Percentiles rank a stretch among this genome's conserved stretches.
phyloP scores from a whole-genome alignment of 306 rosid genomes.

The Prunus davidiana region DNA sequence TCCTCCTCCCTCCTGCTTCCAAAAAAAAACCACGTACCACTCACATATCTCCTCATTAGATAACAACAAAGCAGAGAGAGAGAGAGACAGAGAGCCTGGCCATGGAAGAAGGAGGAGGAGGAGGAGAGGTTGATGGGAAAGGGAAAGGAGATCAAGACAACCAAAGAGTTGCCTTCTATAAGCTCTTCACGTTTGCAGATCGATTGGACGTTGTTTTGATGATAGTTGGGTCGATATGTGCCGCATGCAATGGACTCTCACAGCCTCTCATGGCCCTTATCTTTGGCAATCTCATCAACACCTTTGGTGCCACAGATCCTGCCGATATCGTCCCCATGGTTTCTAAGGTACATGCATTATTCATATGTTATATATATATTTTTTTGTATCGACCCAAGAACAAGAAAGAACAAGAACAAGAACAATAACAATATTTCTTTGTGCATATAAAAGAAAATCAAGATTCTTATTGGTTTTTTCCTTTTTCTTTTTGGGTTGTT shows the following conservation, averaged over 20 bases:
- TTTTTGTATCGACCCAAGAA: neutral
- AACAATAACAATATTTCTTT: no score
- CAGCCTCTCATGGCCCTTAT: conserved; percentile 72
- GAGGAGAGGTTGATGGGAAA: neutral
- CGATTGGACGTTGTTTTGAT: conserved; percentile 45
- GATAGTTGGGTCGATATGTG: conserved; percentile 49
- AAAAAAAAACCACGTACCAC: no score
- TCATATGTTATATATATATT: neutral
- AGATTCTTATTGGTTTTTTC: neutral
- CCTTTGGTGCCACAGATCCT: conserved; percentile 47
- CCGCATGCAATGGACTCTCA: conserved; percentile 51
- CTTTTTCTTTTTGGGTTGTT: neutral
- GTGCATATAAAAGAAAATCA: neutral
- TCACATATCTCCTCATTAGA: neutral
- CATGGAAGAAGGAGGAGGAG: neutral
- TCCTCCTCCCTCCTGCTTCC: no score
- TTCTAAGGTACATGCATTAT: conserved; percentile 42
- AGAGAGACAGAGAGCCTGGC: neutral
- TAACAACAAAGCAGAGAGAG: neutral
- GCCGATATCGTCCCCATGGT: conserved; percentile 31
- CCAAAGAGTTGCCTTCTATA: conserved; percentile 51
- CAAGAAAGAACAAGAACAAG: no score
- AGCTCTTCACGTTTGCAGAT: conserved; percentile 73
- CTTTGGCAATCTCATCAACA: conserved; percentile 53
- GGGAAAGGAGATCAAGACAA: neutral